A percentile compares a stretch with the other conserved stretches of the same genome.
Evolutionary conservation across 176 grass and related monocot species (phyloP).

Genomic region (Eleusine coracana): DNA sequence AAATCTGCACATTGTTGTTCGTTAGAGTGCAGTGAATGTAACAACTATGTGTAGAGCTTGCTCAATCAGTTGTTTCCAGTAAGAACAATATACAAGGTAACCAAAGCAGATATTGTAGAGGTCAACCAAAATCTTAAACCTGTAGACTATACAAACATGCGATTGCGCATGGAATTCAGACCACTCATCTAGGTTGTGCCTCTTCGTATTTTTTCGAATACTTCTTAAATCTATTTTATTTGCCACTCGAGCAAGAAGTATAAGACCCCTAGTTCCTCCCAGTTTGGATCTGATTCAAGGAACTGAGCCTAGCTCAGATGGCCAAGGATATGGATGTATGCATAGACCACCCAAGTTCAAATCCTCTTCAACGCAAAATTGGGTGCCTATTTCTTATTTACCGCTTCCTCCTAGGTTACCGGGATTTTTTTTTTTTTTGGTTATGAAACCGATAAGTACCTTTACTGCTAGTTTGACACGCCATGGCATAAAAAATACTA

Average conservation of each 20-base stretch:
- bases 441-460: background rate
- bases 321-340: background rate
- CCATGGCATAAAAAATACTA: background rate
- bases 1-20: constrained; percentile 59
- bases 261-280: background rate
- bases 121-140: background rate
- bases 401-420: background rate
- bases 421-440: background rate
- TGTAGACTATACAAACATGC: background rate
- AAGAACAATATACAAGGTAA: background rate
- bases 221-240: background rate
- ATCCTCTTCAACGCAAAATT: background rate
- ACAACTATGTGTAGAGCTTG: background rate
- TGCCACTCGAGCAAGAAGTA: background rate
- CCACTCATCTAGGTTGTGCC: background rate
- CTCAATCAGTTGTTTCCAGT: background rate
- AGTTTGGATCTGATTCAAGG: background rate
- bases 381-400: background rate
- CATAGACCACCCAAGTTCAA: background rate
- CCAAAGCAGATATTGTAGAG: background rate
- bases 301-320: background rate
- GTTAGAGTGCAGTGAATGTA: constrained; percentile 14
- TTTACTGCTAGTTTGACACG: background rate
- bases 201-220: background rate
- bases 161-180: background rate